Base-by-base conservation (phyloP, 495 filamentous ascomycete genomes). In the Xylaria cubensis region DNA sequence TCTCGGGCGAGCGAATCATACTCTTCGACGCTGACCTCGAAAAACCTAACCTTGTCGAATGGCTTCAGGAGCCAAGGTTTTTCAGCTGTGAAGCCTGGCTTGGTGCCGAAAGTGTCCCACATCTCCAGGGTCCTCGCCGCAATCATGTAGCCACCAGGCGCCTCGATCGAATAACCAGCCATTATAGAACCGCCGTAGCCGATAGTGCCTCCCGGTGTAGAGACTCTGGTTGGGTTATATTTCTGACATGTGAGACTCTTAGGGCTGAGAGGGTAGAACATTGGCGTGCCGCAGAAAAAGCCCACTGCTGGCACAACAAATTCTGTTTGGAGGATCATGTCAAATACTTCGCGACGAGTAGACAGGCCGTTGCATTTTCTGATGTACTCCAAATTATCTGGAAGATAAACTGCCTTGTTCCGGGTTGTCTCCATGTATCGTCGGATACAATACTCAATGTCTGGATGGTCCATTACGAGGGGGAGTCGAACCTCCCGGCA, bases 361-460 rank as follows among this genome's bases (percentile, higher is more conserved):
- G 84, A 82, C 56, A 89, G 81, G 36, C 85, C 88, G 72, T 90
- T 90, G 78, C 85, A 87, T 46, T 82, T 83, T 4, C 86, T 86
- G 15, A 89, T 82, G 55, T 88, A 90, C 17, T 82, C 83, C 62
- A 88, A 75, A 67, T 88, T 87, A 74, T 88, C 86, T 0, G 88
- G 88, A 4, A 90, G 79, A 67, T 87, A 90, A 15, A 83, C 79
- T 4, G 87, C 88, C 56, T 88, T 84, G 10, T 87, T 85, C 4
- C 88, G 82, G 61, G 86, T 86, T 0, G 84, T 90, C 63, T 86
- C 83, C 76, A 87, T 89, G 76, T 90, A 90, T 15, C 88, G 82
- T 61, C 83, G 70, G 7, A 86, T 82, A 0, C 85, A 83, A 55
- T 84, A 83, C 3, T 82, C 76, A 64, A 88, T 84, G 42, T 80